phyloP scores from a whole-genome alignment of 345 rosid genomes.

The Camelina hispida region DNA sequence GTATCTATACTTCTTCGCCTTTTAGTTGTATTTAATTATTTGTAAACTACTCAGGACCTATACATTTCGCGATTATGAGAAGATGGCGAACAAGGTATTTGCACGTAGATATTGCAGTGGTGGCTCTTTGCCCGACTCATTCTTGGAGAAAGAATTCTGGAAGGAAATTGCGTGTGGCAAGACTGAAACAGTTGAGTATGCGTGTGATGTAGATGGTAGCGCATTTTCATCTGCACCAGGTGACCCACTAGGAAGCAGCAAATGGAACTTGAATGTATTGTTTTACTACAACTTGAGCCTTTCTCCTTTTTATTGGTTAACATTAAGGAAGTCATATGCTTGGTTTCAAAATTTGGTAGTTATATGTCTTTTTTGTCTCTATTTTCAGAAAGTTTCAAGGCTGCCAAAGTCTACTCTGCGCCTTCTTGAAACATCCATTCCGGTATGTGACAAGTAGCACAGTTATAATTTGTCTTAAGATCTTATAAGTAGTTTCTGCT shows the following conservation, averaged over 20 bases:
- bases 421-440: conserved; percentile 83
- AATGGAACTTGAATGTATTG: conserved; percentile 96
- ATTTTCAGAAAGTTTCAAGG: conserved; percentile 80
- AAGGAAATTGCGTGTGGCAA: conserved; percentile 93
- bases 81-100: conserved; percentile 97
- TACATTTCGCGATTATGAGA: conserved; percentile 95
- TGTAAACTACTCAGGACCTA: conserved; percentile 75
- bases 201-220: conserved; percentile 99
- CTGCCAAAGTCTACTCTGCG: conserved; percentile 85
- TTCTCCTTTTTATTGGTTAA: conserved; percentile 11
- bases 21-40: conserved; percentile 33
- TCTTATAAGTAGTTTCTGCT: neutral
- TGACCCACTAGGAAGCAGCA: conserved; percentile 97
- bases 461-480: conserved; percentile 12
- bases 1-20: conserved; percentile 12
- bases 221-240: conserved; percentile 92
- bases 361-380: conserved; percentile 30
- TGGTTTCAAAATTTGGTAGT: conserved; percentile 11
- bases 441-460: conserved; percentile 53
- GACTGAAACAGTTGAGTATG: conserved; percentile 98
- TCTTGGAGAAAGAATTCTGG: conserved; percentile 99
- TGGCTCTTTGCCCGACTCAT: conserved; percentile 86
- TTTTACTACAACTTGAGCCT: conserved; percentile 36
- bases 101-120: conserved; percentile 91
- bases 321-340: neutral